A percentile compares a stretch with the other conserved stretches of the same genome.
Conservation (phyloP, 108 stramenopile genomes). For the Pseudonitzschia multiseries region DNA sequence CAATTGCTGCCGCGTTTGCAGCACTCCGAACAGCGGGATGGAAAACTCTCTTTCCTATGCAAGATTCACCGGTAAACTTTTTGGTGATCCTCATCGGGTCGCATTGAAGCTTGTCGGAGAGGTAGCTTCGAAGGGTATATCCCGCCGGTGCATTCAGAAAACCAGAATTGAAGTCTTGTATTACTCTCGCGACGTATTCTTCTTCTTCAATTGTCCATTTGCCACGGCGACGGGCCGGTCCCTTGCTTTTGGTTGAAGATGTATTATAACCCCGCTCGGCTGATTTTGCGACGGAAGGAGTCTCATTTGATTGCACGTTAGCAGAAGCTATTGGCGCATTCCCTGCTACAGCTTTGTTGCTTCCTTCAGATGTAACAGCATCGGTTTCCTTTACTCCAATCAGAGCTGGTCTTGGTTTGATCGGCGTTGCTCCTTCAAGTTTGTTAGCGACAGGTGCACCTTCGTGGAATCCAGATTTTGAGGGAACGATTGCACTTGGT, state of each 20-base stretch:
- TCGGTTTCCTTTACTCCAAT: background rate
- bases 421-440: background rate
- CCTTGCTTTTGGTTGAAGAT: slow-evolving; percentile 5
- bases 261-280: background rate
- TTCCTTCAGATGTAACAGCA: background rate
- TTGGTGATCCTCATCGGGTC: slow-evolving; percentile 99
- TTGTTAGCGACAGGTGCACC: background rate
- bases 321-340: background rate
- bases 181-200: slow-evolving; percentile 87
- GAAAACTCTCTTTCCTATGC: slow-evolving; percentile 93
- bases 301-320: background rate
- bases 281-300: background rate
- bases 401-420: slow-evolving; percentile 1
- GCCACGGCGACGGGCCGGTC: slow-evolving; percentile 68
- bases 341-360: background rate
- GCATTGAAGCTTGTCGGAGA: slow-evolving; percentile 95
- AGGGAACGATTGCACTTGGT: background rate
- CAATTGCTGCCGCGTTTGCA: slow-evolving; percentile 56
- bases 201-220: slow-evolving; percentile 97
- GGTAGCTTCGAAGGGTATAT: slow-evolving; percentile 91
- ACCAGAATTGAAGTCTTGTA: slow-evolving; percentile 93
- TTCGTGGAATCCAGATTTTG: background rate
- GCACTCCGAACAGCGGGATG: slow-evolving; percentile 68
- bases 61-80: slow-evolving; percentile 95
- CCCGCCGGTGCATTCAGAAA: slow-evolving; percentile 92